Evolutionary conservation across 768 basidiomycete genomes (phyloP).

Genomic region (Lactarius hatsudake): DNA sequence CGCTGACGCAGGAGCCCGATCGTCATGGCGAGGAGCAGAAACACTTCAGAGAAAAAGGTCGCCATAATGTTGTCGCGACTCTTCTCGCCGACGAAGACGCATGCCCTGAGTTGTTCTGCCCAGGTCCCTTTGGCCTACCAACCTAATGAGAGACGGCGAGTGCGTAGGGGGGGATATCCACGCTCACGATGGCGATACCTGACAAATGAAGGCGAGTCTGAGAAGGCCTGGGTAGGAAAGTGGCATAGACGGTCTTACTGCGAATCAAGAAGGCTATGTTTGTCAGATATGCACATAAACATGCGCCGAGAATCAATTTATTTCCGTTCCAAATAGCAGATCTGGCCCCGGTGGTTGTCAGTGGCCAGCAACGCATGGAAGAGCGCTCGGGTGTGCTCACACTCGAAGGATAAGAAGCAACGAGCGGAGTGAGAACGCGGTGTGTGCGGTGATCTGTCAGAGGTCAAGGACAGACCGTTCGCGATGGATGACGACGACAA

Average conservation of each 20-base stretch:
- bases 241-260: constrained; percentile 12
- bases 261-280: constrained; percentile 20
- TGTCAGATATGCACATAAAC: constrained; percentile 6
- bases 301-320: constrained; percentile 4
- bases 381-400: not conserved
- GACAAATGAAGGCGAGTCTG: not conserved
- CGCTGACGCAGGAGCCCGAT: constrained; percentile 20
- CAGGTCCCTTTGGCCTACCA: constrained; percentile 3
- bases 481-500: not conserved
- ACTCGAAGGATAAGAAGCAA: constrained; percentile 18
- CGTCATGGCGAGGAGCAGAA: constrained; percentile 16
- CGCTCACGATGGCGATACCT: constrained; percentile 12
- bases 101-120: not conserved
- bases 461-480: not conserved
- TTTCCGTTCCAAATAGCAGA: constrained; percentile 15
- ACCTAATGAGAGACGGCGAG: not conserved
- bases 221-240: not conserved
- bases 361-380: not conserved
- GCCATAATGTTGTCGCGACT: constrained; percentile 6
- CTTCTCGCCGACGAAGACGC: not conserved
- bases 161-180: not conserved
- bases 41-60: constrained; percentile 11
- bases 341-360: constrained; percentile 4
- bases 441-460: constrained; percentile 12
- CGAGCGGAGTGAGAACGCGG: constrained; percentile 2